Percentiles rank a stretch among this genome's conserved stretches.
phyloP scores from a whole-genome alignment of 2,329 filamentous ascomycete genomes.

The Colletotrichum cuscutae region DNA sequence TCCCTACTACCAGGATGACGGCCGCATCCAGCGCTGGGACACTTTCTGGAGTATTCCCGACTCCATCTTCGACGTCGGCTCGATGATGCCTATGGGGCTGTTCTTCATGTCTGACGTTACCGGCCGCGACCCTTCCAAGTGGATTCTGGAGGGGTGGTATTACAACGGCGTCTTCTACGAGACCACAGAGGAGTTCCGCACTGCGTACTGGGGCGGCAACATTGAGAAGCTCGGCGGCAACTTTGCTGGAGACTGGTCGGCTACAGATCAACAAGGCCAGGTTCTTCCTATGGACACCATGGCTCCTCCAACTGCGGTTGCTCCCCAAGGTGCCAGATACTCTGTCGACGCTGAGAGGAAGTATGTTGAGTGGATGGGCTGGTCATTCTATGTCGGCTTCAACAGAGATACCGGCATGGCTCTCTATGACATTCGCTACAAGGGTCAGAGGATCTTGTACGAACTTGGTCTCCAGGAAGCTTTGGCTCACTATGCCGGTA shows the following conservation, averaged over 20 bases:
- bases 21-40: constrained; percentile 58
- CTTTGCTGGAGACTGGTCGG: constrained; percentile 58
- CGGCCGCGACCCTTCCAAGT: constrained; percentile 59
- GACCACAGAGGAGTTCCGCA: constrained; percentile 57
- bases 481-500: constrained; percentile 70
- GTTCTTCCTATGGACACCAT: constrained; percentile 46
- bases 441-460: constrained; percentile 65
- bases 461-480: constrained; percentile 67
- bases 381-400: constrained; percentile 63
- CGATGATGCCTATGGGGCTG: constrained; percentile 57
- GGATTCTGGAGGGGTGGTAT: constrained; percentile 63
- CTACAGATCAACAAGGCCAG: constrained; percentile 52
- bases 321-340: constrained; percentile 53
- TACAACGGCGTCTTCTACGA: constrained; percentile 65
- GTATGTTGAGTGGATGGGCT: constrained; percentile 63
- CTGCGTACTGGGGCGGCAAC: constrained; percentile 51
- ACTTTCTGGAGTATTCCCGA: constrained; percentile 53
- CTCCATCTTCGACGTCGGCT: constrained; percentile 52
- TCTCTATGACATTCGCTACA: constrained; percentile 63
- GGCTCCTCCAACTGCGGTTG: constrained; percentile 38
- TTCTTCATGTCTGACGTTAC: constrained; percentile 59
- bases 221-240: constrained; percentile 60
- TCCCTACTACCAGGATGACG: constrained; percentile 53
- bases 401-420: constrained; percentile 58
- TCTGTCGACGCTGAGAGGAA: constrained; percentile 52